Evolutionary conservation across 2,329 filamentous ascomycete genomes (phyloP), one percentile per base, ranked within the genome.

Genomic region (Aspergillus novoparasiticus): DNA sequence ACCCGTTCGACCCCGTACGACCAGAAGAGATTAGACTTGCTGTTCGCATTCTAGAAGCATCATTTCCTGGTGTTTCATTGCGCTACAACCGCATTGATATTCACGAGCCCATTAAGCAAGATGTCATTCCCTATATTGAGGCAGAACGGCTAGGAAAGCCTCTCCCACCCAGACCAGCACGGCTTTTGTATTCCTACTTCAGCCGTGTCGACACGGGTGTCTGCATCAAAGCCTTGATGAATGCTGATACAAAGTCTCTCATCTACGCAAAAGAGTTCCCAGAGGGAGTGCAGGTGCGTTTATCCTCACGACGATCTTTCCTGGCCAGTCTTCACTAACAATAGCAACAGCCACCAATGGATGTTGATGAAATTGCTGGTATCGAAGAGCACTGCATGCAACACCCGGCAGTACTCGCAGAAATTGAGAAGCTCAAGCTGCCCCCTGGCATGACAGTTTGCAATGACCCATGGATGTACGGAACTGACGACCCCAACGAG

Each of bases 401-500:
- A 58, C 84, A 88, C 68, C 81, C 82, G 39, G 80, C 79, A 2
- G 86, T 89, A 3, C 78, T 85, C 68, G 84, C 83, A 16, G 86
- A 86, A 66, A 83, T 89, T 59, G 84, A 83, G 46, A 88, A 88
- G 71, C 72, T 89, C 62, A 75, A 87, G 62, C 77, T 89, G 2
- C 86, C 87, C 0, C 76, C 85, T 66, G 86, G 85, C 34, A 81
- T 86, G 3, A 81, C 82, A 2, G 80, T 89, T 30, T 83, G 87
- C 65, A 82, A 82, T 57, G 87, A 88, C 64, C 86, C 86, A 1
- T 93, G 90, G 90, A 91, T 91, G 55, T 93, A 92, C 68, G 86
- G 84, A 76, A 77, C 74, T 4, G 78, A 80, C 41, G 70, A 71
- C 43, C 65, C 70, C 6, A 78, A 78, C n/a, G 77, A 80, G 62